Conservation (phyloP, 2,329 filamentous ascomycete species). For the Fusarium chlamydosporum region DNA sequence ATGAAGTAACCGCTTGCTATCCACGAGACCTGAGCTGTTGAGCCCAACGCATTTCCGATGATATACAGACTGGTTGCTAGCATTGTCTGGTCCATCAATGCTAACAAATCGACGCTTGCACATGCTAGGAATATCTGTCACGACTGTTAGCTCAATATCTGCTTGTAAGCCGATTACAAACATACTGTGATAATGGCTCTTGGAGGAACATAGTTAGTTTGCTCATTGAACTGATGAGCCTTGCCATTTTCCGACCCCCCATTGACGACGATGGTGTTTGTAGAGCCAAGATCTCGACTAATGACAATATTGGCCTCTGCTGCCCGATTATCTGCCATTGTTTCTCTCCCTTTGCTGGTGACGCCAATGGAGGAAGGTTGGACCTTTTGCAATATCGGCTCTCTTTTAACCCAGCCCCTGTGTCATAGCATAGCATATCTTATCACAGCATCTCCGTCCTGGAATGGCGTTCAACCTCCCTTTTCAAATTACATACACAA, state of each 20-base stretch:
- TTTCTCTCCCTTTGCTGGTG: neutral
- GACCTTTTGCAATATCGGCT: neutral
- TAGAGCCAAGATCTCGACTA: conserved; percentile 19
- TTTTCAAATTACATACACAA: neutral
- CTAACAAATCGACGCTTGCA: conserved; percentile 67
- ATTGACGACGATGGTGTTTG: conserved; percentile 16
- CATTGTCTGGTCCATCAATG: conserved; percentile 71
- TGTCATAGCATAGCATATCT: no score
- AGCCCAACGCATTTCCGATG: conserved; percentile 65
- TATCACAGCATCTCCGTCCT: neutral
- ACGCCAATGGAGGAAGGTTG: neutral
- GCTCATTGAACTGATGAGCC: conserved; percentile 64
- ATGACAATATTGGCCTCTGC: neutral
- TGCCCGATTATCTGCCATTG: neutral
- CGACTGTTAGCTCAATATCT: fast-evolving
- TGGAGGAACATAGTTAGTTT: conserved; percentile 68
- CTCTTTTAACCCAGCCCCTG: conserved; percentile 7
- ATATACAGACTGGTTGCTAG: conserved; percentile 68
- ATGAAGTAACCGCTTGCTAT: conserved; percentile 70
- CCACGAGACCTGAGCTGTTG: conserved; percentile 67
- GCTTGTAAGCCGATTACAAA: neutral
- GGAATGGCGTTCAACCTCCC: neutral
- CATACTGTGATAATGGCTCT: conserved; percentile 66
- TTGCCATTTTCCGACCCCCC: conserved; percentile 41
- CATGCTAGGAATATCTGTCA: conserved; percentile 69